These are phyloP conservation scores for Melastoma malabathricum DNA, from an alignment of 345 rosid species.

Conservation along the genomic window DNA sequence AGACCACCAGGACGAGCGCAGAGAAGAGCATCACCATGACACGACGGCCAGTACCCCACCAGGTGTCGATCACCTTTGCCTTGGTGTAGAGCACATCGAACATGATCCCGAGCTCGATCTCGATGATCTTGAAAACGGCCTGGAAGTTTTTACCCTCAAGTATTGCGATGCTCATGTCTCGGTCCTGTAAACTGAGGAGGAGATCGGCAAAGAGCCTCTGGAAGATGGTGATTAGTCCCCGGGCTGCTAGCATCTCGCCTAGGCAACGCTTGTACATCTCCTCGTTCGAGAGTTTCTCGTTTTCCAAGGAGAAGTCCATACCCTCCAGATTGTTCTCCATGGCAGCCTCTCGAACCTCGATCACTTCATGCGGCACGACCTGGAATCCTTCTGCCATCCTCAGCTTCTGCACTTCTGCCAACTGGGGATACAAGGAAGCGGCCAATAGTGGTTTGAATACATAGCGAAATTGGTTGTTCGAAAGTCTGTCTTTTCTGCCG, in stretches of 20 bases:
- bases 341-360: not conserved
- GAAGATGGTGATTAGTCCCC: not conserved
- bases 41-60: conserved; percentile 12
- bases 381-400: not conserved
- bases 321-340: not conserved
- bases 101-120: no score
- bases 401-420: not conserved
- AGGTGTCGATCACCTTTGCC: conserved; percentile 11
- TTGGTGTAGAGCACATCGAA: conserved; percentile 43
- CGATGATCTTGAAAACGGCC: conserved; percentile 15
- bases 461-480: no score
- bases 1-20: not conserved
- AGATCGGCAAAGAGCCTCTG: not conserved
- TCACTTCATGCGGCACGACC: not conserved
- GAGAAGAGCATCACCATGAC: not conserved
- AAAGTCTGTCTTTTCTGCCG: no score
- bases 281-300: not conserved
- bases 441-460: no score
- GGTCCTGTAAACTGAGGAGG: not conserved
- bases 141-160: not conserved
- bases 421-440: no score
- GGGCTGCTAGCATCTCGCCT: not conserved
- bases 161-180: not conserved
- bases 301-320: not conserved
- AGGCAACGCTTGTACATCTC: not conserved